Percentiles rank a stretch among this genome's conserved stretches.
These are phyloP conservation scores for Glomus cerebriforme DNA, from an alignment of 192 early-diverging fungal species.

Conservation along the genomic window DNA sequence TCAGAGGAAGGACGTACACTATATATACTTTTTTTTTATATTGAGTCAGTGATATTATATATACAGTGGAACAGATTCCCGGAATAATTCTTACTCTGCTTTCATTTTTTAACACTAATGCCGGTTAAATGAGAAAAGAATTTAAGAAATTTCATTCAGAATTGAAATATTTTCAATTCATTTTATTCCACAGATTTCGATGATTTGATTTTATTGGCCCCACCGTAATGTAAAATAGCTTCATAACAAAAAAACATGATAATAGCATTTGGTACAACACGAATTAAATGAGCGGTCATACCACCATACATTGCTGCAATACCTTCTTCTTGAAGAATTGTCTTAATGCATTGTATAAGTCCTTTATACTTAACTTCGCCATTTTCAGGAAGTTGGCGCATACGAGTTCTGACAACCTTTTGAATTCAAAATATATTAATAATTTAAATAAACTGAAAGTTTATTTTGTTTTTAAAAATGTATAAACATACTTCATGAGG, in stretches of 20 bases:
- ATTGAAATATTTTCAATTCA: background rate
- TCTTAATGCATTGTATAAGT: slow-evolving; percentile 54
- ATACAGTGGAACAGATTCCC: background rate
- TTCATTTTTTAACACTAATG: background rate
- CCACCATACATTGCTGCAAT: slow-evolving; percentile 88
- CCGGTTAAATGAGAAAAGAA: too few relatives aligned
- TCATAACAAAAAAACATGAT: slow-evolving; percentile 93
- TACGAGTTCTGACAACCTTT: slow-evolving; percentile 73
- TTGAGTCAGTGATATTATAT: background rate
- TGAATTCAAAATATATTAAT: background rate
- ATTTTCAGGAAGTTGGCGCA: slow-evolving; percentile 79
- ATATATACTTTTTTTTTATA: too few relatives aligned
- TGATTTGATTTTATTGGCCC: background rate
- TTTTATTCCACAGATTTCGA: background rate
- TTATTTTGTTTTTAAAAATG: background rate
- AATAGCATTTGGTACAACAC: slow-evolving; percentile 94
- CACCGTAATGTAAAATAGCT: slow-evolving; percentile 57
- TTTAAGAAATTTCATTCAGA: too few relatives aligned
- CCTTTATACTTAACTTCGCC: slow-evolving; percentile 78
- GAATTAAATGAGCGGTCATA: slow-evolving; percentile 91
- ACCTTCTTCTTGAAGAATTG: slow-evolving; percentile 80
- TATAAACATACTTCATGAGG: slow-evolving; percentile 82
- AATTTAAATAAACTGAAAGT: background rate
- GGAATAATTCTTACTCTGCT: background rate
- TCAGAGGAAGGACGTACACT: background rate